These are phyloP conservation scores for Trypanosoma melophagium DNA, from an alignment of 208 protist species.

Conservation along the genomic window DNA sequence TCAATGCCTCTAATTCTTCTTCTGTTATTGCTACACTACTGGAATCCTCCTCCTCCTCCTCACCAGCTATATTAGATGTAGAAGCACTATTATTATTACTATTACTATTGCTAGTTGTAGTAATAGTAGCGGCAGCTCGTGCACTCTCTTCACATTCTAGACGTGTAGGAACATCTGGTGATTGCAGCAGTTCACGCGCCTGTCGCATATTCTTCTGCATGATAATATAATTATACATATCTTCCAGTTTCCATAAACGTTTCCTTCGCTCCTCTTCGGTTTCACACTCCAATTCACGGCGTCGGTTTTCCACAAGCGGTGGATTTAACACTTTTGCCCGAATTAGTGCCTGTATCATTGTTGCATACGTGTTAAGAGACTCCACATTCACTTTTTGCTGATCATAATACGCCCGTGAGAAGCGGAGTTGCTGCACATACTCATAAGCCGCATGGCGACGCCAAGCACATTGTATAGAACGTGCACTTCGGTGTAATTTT, in stretches of 20 bases:
- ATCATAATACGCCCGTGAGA: slow-evolving; percentile 36
- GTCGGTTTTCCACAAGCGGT: slow-evolving; percentile 22
- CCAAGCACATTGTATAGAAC: slow-evolving; percentile 53
- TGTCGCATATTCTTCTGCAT: slow-evolving; percentile 2
- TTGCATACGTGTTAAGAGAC: slow-evolving; percentile 52
- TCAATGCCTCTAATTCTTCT: background rate
- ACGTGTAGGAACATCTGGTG: background rate
- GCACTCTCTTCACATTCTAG: too few relatives aligned
- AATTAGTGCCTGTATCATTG: slow-evolving; percentile 47
- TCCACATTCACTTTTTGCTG: slow-evolving; percentile 37
- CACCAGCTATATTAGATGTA: background rate
- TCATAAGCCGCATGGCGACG: slow-evolving; percentile 34
- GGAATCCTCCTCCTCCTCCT: background rate
- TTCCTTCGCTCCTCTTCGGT: slow-evolving; percentile 16
- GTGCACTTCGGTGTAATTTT: slow-evolving; percentile 25
- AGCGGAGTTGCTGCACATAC: slow-evolving; percentile 33
- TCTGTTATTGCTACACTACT: background rate
- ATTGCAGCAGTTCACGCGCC: background rate
- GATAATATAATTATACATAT: slow-evolving; percentile 1
- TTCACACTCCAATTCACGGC: slow-evolving; percentile 4
- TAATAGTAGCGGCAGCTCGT: background rate
- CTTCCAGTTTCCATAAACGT: slow-evolving; percentile 1
- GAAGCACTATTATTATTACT: background rate
- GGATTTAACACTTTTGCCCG: slow-evolving; percentile 29
- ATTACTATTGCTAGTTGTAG: background rate